phyloP scores from a whole-genome alignment of 768 basidiomycete genomes.

The Pleurotus eryngii region DNA sequence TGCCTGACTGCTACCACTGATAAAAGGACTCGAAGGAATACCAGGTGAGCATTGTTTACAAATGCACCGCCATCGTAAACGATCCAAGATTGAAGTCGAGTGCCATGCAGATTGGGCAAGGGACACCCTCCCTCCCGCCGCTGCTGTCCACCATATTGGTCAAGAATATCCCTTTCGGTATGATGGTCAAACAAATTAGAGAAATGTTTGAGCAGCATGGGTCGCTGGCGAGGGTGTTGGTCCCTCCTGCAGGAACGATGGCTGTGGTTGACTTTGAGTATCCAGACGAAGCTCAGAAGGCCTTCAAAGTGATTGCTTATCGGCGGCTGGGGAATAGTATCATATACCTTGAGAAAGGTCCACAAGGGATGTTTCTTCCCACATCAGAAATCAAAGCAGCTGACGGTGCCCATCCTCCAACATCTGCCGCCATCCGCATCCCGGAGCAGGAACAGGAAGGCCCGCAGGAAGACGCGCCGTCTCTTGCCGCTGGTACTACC shows the following conservation, averaged over 20 bases:
- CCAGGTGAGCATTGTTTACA: too few relatives aligned
- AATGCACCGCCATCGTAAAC: too few relatives aligned
- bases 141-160: conserved; percentile 43
- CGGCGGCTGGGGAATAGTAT: conserved; percentile 85
- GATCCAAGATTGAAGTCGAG: too few relatives aligned
- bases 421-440: conserved; percentile 28
- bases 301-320: conserved; percentile 83
- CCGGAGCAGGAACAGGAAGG: conserved; percentile 36
- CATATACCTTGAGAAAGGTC: conserved; percentile 91
- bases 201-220: conserved; percentile 81
- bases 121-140: too few relatives aligned
- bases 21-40: too few relatives aligned
- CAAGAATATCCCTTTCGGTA: conserved; percentile 96
- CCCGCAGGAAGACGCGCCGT: conserved; percentile 36
- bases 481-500: conserved; percentile 68
- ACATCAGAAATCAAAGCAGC: conserved; percentile 9
- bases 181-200: conserved; percentile 68
- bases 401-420: neutral
- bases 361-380: conserved; percentile 73
- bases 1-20: too few relatives aligned
- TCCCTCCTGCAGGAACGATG: conserved; percentile 92
- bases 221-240: conserved; percentile 61
- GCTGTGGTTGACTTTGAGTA: conserved; percentile 87
- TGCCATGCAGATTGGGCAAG: too few relatives aligned
- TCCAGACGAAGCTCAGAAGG: conserved; percentile 64